Percentiles rank a stretch among this genome's conserved stretches.
These are phyloP conservation scores for Penicillium sp. DNA, from an alignment of 2,329 filamentous ascomycete species.

Conservation along the genomic window DNA sequence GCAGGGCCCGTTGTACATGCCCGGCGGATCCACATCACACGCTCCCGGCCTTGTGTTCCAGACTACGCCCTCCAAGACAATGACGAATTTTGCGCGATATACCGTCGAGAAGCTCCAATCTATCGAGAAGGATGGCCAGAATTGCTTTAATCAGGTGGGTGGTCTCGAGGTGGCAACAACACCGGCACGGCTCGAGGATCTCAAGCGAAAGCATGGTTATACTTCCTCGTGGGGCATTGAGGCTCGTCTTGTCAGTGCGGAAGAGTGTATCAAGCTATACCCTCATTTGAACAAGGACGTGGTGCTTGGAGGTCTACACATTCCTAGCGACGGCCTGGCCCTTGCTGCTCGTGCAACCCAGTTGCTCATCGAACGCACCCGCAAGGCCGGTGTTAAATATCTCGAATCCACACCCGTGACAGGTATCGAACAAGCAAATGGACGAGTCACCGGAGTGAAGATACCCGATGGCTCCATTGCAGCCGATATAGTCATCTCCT, in stretches of 20 bases:
- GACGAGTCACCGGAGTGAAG: constrained; percentile 60
- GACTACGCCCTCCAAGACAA: constrained; percentile 52
- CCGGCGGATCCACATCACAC: constrained; percentile 68
- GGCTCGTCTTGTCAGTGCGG: constrained; percentile 54
- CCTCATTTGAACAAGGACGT: constrained; percentile 58
- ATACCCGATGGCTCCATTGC: constrained; percentile 55
- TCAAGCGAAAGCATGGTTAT: constrained; percentile 66
- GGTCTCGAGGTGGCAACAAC: constrained; percentile 67
- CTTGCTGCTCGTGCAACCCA: constrained; percentile 65
- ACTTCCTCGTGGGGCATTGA: constrained; percentile 65
- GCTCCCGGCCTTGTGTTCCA: constrained; percentile 68
- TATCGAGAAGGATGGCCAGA: constrained; percentile 53
- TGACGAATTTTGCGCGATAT: constrained; percentile 64
- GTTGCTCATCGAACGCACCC: constrained; percentile 62
- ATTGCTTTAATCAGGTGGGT: constrained; percentile 65
- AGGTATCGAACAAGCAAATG: constrained; percentile 55
- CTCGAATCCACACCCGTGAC: constrained; percentile 61
- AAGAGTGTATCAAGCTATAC: constrained; percentile 59
- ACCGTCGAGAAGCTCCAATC: constrained; percentile 64
- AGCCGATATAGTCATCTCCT: constrained; percentile 65
- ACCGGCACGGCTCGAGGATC: constrained; percentile 60
- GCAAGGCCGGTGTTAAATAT: constrained; percentile 62
- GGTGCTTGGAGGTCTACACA: constrained; percentile 63
- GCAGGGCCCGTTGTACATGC: constrained; percentile 65
- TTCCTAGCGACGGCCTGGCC: constrained; percentile 64